Conservation (phyloP, 2,329 filamentous ascomycete genomes). For the Aspergillus sp. region DNA sequence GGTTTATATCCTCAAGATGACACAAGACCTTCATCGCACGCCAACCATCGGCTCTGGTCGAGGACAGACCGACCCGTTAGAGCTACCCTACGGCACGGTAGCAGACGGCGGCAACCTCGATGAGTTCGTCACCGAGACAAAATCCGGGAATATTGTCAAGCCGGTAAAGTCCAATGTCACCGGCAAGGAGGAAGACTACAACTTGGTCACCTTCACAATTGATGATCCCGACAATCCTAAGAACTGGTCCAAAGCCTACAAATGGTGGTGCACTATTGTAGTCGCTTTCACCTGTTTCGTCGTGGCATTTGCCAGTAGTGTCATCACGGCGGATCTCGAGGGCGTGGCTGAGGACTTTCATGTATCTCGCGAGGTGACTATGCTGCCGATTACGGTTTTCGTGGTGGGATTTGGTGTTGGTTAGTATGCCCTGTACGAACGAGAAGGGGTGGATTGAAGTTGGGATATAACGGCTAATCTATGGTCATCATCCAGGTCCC, state of each 20-base stretch:
- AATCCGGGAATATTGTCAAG: conserved; percentile 60
- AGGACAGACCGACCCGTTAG: conserved; percentile 43
- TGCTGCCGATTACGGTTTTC: conserved; percentile 3
- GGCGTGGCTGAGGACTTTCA: not conserved
- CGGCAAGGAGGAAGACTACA: conserved; percentile 54
- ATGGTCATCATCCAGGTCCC: not conserved
- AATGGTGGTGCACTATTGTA: conserved; percentile 85
- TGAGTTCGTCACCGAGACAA: conserved; percentile 66
- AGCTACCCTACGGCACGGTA: conserved; percentile 67
- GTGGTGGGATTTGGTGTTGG: conserved; percentile 8
- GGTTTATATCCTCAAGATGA: not conserved
- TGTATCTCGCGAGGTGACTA: not conserved
- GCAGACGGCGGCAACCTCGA: conserved; percentile 60
- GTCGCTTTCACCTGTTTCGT: conserved; percentile 75
- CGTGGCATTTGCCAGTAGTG: conserved; percentile 68
- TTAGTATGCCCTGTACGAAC: not conserved
- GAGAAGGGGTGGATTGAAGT: not conserved
- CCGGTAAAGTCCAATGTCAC: conserved; percentile 55
- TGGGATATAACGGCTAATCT: not conserved
- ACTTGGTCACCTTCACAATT: conserved; percentile 69
- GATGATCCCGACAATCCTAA: conserved; percentile 77
- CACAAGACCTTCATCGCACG: conserved; percentile 15
- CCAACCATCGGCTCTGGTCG: conserved; percentile 22
- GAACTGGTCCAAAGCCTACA: conserved; percentile 76
- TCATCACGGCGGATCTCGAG: conserved; percentile 49